Evolutionary conservation across 306 rosid species (phyloP).

Genomic region (Albizia julibrissin): DNA sequence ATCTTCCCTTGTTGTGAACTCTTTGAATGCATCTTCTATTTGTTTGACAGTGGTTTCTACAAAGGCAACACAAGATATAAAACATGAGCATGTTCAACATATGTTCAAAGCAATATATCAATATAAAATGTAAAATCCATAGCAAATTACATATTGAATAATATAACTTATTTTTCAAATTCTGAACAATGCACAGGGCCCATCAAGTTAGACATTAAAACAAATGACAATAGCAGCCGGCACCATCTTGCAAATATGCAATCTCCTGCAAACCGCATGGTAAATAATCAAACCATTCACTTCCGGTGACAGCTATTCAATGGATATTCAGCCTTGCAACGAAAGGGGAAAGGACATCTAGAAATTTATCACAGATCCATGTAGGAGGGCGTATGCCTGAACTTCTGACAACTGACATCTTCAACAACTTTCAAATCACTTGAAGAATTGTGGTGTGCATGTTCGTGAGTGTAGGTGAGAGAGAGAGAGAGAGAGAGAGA

Average conservation of each 20-base stretch:
- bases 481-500: conserved; percentile 1
- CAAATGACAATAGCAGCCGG: neutral
- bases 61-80: neutral
- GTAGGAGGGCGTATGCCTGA: neutral
- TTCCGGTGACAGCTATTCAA: neutral
- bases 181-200: neutral
- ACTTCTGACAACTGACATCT: neutral
- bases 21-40: conserved; percentile 84
- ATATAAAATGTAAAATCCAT: neutral
- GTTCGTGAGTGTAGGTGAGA: neutral
- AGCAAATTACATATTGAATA: neutral
- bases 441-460: neutral
- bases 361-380: neutral
- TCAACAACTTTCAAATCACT: conserved; percentile 1
- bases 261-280: neutral
- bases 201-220: neutral
- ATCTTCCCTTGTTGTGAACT: conserved; percentile 72
- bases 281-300: neutral
- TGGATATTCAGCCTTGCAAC: neutral
- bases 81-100: conserved; percentile 9
- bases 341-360: neutral
- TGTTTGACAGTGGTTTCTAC: conserved; percentile 75
- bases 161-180: neutral
- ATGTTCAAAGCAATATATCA: neutral
- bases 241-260: neutral